Evolutionary conservation across 306 rosid species (phyloP).

Genomic region (Cicer bijugum): DNA sequence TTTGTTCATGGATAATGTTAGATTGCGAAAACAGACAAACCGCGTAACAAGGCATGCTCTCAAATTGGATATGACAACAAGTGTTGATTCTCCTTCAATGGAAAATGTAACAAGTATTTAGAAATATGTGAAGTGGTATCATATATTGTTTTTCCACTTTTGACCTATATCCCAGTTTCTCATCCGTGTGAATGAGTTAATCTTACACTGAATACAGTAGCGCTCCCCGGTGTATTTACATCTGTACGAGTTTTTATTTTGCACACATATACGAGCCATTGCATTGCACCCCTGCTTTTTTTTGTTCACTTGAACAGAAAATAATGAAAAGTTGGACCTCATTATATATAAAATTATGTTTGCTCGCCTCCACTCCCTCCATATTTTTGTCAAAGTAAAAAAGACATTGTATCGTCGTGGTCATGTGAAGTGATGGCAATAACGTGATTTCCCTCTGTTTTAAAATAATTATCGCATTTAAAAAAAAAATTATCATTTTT

Average conservation of each 20-base stretch:
- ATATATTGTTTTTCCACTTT: constrained; percentile 44
- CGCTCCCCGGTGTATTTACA: constrained; percentile 45
- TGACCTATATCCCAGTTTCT: constrained; percentile 44
- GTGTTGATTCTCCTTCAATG: constrained; percentile 50
- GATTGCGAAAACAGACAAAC: constrained; percentile 86
- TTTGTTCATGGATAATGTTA: constrained; percentile 69
- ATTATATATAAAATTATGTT: constrained; percentile 1
- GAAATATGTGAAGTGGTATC: constrained; percentile 47
- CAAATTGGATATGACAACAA: constrained; percentile 52
- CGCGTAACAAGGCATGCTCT: constrained; percentile 52
- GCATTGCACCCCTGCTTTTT: constrained; percentile 43
- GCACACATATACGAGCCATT: constrained; percentile 41
- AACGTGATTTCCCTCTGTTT: background rate
- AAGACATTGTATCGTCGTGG: background rate
- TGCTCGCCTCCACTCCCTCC: background rate
- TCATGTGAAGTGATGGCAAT: background rate
- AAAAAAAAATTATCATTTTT: too few relatives aligned
- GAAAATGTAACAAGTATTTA: constrained; percentile 53
- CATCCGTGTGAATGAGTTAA: constrained; percentile 46
- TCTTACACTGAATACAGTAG: constrained; percentile 47
- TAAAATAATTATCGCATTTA: too few relatives aligned
- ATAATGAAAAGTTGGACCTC: constrained; percentile 45
- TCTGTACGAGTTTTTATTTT: constrained; percentile 41
- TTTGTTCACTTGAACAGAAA: constrained; percentile 37
- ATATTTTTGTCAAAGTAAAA: background rate